These are phyloP conservation scores for Thermothelomyces thermophilus DNA, from an alignment of 2,329 filamentous ascomycete species.

Conservation along the genomic window DNA sequence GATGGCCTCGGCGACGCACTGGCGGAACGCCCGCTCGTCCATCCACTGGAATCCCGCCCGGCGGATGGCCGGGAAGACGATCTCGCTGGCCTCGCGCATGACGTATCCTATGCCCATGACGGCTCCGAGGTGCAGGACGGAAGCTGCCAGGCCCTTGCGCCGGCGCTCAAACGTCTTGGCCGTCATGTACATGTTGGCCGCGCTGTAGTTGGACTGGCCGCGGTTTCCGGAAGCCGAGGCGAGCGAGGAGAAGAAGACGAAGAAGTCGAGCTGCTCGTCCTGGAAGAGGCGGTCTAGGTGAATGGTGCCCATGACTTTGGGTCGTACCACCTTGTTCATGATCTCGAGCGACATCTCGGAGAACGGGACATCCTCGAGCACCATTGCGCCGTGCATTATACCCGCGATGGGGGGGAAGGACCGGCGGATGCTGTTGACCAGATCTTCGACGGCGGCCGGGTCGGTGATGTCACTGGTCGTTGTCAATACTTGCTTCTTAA, in stretches of 20 bases:
- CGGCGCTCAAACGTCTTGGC: too few relatives aligned
- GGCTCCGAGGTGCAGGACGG: too few relatives aligned
- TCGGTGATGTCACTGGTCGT: slow-evolving; percentile 24
- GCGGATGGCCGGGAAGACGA: too few relatives aligned
- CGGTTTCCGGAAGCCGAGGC: slow-evolving; percentile 1
- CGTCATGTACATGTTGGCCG: slow-evolving; percentile 33
- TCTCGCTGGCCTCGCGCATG: too few relatives aligned
- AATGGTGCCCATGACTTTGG: slow-evolving; percentile 30
- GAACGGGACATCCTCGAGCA: slow-evolving; percentile 29
- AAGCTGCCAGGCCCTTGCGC: too few relatives aligned
- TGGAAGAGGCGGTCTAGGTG: slow-evolving; percentile 29
- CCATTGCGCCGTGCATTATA: slow-evolving; percentile 34
- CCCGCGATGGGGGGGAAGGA: slow-evolving; percentile 34
- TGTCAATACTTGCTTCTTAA: too few relatives aligned
- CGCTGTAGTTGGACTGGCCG: slow-evolving; percentile 14
- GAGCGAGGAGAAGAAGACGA: slow-evolving; percentile 14
- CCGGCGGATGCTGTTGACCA: too few relatives aligned
- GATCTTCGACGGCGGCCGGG: slow-evolving; percentile 2
- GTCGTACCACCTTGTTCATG: slow-evolving; percentile 19
- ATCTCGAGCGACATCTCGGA: slow-evolving; percentile 22
- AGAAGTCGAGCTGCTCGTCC: slow-evolving; percentile 31
- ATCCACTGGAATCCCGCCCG: neutral
- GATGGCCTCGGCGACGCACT: slow-evolving; percentile 13
- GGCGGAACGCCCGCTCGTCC: slow-evolving; percentile 12
- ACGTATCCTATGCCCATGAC: neutral